Base-by-base conservation (phyloP, 2,329 filamentous ascomycete species). In the Colletotrichum destructivum region DNA sequence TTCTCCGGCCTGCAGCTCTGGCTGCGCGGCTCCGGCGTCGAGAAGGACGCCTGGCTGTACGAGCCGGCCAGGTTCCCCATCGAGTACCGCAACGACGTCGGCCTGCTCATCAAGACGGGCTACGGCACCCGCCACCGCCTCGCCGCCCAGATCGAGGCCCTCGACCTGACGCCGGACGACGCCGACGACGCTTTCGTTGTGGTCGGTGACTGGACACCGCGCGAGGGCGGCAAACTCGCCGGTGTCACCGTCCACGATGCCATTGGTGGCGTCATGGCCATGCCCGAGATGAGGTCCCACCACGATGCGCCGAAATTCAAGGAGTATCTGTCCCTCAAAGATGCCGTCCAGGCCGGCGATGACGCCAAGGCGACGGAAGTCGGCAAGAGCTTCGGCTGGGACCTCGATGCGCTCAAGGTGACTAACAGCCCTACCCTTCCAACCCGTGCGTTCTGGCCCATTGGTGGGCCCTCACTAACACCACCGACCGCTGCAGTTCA, bases 91-190 rank as follows among this genome's bases (percentile, higher is more conserved):
- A 79, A 79, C 47, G 87, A 89, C 66, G 82, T 88, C 9, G 86
- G 84, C 42, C 81, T 87, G 73, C 82, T 89, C 61, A 79, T 89
- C 74, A 89, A 89, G 79, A 89, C 87, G 5, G 88, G 88, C 40
- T 89, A 87, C 76, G 88, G 87, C 65, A 89, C 88, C 21, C 83
- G 83, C 57, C 78, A 84, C 61, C 84, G 88, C 16, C 80, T 89
- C 38, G 78, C 82, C 5, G 82, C 84, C 13, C 84, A 87, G 77
- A 78, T 89, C 13, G 79, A 82, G 52, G 86, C 87, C 0, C 80
- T 88, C 54, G 81, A 82, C 55, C 71, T 84, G 66, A 77, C 77
- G 52, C 70, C 81, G 13, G 79, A 84, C 64, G 77, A 79, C 64
- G 76, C 78, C 13, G 81, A 82, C 56, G 82, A 82, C 56, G 82